Evolutionary conservation across 495 filamentous ascomycete genomes (phyloP).

Genomic region (Penicillium fimorum): DNA sequence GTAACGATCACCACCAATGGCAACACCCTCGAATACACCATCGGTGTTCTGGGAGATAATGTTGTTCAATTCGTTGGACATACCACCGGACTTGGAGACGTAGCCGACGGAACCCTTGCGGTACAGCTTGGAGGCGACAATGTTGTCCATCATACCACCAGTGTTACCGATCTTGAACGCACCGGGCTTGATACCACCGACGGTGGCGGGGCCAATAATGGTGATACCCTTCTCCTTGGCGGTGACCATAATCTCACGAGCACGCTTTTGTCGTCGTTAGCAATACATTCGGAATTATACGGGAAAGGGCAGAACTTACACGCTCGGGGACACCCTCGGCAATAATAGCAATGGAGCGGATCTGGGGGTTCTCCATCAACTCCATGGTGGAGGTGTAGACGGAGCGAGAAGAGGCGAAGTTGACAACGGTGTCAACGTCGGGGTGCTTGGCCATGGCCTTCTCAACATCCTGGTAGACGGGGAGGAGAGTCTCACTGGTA

Average conservation of each 20-base stretch:
- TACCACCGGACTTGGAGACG: constrained; percentile 99
- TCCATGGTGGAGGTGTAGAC: constrained; percentile 99
- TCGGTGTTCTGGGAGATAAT: constrained; percentile 94
- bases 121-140: constrained; percentile 99
- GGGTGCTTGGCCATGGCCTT: constrained; percentile 97
- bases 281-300: background rate
- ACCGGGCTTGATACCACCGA: constrained; percentile 99
- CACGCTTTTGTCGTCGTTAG: constrained; percentile 59
- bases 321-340: constrained; percentile 98
- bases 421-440: constrained; percentile 96
- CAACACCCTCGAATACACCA: constrained; percentile 98
- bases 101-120: constrained; percentile 97
- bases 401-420: constrained; percentile 97
- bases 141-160: constrained; percentile 99
- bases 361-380: constrained; percentile 94
- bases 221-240: constrained; percentile 98
- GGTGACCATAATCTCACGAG: constrained; percentile 93
- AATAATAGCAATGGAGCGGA: constrained; percentile 97
- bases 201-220: constrained; percentile 97
- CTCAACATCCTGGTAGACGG: constrained; percentile 91
- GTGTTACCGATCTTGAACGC: constrained; percentile 99
- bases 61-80: constrained; percentile 99
- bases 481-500: constrained; percentile 97
- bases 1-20: constrained; percentile 98
- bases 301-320: constrained; percentile 52